phyloP scores from a whole-genome alignment of 805 yeast species.

The Nakazawaea sp. region DNA sequence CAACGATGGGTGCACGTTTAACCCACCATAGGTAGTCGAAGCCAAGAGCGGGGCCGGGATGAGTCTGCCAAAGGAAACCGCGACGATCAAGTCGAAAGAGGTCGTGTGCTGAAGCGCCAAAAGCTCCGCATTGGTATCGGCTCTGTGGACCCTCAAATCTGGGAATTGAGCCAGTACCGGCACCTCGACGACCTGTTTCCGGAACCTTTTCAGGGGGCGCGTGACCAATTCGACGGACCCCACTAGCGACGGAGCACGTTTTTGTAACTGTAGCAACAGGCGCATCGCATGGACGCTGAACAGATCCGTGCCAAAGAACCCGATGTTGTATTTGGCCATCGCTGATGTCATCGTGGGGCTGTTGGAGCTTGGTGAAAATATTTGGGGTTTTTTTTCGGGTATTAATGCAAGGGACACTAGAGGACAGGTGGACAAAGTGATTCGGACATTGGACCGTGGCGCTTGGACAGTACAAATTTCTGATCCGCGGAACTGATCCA shows the following conservation, averaged over 20 bases:
- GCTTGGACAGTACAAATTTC: no score
- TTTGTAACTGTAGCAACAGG: conserved; percentile 23
- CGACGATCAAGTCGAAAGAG: conserved; percentile 63
- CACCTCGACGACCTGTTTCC: conserved; percentile 37
- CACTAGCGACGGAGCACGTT: conserved; percentile 5
- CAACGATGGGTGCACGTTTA: conserved; percentile 90
- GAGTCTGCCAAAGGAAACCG: conserved; percentile 83
- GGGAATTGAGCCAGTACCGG: conserved; percentile 38
- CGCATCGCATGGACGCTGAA: conserved; percentile 55
- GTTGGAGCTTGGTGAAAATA: no score
- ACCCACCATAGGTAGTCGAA: conserved; percentile 51
- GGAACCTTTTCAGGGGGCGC: conserved; percentile 43
- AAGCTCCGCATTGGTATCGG: conserved; percentile 42
- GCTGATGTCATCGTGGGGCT: no score
- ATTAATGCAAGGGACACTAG: no score
- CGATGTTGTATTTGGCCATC: conserved; percentile 27
- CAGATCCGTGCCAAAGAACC: conserved; percentile 74
- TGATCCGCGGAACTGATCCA: neutral
- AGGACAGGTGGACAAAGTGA: no score
- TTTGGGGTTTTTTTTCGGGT: no score
- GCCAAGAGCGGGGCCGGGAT: conserved; percentile 60
- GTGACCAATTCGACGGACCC: conserved; percentile 52
- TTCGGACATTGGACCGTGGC: no score
- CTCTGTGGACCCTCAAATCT: conserved; percentile 35
- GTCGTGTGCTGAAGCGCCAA: conserved; percentile 16